phyloP scores from a whole-genome alignment of 2,329 filamentous ascomycete species.

The Rosellinia necatrix region DNA sequence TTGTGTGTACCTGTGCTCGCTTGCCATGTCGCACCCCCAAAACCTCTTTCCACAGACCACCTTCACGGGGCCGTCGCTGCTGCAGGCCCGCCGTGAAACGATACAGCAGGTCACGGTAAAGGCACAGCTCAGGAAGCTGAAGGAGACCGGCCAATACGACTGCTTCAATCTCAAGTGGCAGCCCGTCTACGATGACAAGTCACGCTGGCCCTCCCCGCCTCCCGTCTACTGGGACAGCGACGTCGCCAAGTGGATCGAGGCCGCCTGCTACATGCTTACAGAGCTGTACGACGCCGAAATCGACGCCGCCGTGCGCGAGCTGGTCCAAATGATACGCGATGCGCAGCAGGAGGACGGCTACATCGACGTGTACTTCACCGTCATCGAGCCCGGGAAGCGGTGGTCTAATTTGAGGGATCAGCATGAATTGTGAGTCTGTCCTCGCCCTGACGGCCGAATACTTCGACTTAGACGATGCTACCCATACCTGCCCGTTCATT shows the following conservation, averaged over 20 bases:
- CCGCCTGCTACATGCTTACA: slow-evolving; percentile 60
- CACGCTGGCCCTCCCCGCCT: slow-evolving; percentile 61
- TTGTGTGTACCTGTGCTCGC: background rate
- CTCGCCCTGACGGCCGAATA: background rate
- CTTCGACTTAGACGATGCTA: background rate
- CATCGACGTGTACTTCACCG: slow-evolving; percentile 65
- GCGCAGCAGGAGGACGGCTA: slow-evolving; percentile 66
- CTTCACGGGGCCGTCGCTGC: slow-evolving; percentile 44
- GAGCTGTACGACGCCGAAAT: slow-evolving; percentile 50
- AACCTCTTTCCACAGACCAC: slow-evolving; percentile 43
- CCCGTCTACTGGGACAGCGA: slow-evolving; percentile 64
- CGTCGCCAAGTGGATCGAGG: slow-evolving; percentile 65
- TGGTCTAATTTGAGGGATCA: slow-evolving; percentile 65
- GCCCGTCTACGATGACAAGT: slow-evolving; percentile 54
- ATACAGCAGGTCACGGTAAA: slow-evolving; percentile 47
- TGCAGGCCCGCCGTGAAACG: slow-evolving; percentile 42
- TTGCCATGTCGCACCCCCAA: slow-evolving; percentile 56
- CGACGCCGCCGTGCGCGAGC: slow-evolving; percentile 55
- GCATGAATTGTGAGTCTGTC: slow-evolving; percentile 60
- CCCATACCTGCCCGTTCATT: no score
- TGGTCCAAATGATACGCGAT: slow-evolving; percentile 60
- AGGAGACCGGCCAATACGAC: slow-evolving; percentile 59
- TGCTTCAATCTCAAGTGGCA: slow-evolving; percentile 64
- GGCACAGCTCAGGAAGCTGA: slow-evolving; percentile 58
- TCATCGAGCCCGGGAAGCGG: slow-evolving; percentile 58